phyloP scores from a whole-genome alignment of 2,329 filamentous ascomycete genomes.

The Aspergillus oerlinghausenensis region DNA sequence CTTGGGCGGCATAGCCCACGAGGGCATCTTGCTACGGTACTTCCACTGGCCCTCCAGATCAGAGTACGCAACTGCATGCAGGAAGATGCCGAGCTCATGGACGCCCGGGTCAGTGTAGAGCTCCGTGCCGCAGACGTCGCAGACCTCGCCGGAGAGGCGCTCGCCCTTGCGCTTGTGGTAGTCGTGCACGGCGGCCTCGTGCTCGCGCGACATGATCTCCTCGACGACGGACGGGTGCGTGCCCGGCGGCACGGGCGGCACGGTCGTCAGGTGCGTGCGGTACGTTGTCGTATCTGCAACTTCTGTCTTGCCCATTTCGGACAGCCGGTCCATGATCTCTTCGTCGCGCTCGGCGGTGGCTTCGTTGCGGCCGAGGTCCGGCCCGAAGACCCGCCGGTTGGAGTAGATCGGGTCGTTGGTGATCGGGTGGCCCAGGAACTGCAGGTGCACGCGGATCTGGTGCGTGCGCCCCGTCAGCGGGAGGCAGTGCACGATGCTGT shows the following conservation, averaged over 20 bases:
- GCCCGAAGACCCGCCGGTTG: slow-evolving; percentile 87
- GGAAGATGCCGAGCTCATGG: slow-evolving; percentile 88
- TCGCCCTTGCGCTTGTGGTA: slow-evolving; percentile 91
- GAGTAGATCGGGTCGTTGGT: slow-evolving; percentile 97
- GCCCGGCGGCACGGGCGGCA: slow-evolving; percentile 33
- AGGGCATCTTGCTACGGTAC: slow-evolving; percentile 77
- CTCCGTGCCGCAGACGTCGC: slow-evolving; percentile 76
- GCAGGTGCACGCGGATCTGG: slow-evolving; percentile 89
- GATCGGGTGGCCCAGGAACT: slow-evolving; percentile 91
- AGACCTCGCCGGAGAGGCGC: slow-evolving; percentile 82
- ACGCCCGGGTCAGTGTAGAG: slow-evolving; percentile 87
- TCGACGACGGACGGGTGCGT: slow-evolving; percentile 36
- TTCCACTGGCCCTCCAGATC: slow-evolving; percentile 79
- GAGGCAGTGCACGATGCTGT: slow-evolving; percentile 90
- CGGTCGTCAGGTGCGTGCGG: slow-evolving; percentile 50
- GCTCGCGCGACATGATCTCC: slow-evolving; percentile 39
- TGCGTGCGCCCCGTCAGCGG: slow-evolving; percentile 93
- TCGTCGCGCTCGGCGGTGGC: slow-evolving; percentile 71
- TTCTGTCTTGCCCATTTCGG: slow-evolving; percentile 90
- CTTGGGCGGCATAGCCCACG: slow-evolving; percentile 78
- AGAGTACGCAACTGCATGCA: slow-evolving; percentile 88
- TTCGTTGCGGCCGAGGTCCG: slow-evolving; percentile 67
- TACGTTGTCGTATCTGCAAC: slow-evolving; percentile 78
- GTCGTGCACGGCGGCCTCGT: slow-evolving; percentile 81
- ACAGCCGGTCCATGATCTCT: slow-evolving; percentile 79